These are phyloP conservation scores for Metarhizium humberi DNA, from an alignment of 2,329 filamentous ascomycete genomes.

Conservation along the genomic window DNA sequence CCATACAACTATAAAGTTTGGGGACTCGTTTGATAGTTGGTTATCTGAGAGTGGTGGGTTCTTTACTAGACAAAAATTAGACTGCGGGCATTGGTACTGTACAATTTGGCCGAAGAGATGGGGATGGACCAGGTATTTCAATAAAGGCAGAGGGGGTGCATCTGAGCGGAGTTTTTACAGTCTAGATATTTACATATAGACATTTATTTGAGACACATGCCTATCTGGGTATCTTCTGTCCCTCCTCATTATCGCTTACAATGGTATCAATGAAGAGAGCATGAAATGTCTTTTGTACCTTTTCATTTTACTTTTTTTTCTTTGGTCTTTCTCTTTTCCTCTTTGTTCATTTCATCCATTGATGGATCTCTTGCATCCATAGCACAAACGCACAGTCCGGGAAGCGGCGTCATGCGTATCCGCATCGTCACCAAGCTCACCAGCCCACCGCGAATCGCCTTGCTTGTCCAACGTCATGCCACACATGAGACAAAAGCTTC, in stretches of 20 bases:
- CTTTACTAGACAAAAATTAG: conserved; percentile 5
- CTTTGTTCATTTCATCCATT: conserved; percentile 27
- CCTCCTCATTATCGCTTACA: background rate
- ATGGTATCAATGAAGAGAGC: background rate
- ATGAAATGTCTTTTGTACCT: background rate
- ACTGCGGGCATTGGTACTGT: conserved; percentile 6
- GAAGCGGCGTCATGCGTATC: conserved; percentile 9
- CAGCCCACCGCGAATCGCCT: conserved; percentile 55
- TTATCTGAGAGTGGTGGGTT: background rate
- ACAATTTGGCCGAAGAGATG: conserved; percentile 1
- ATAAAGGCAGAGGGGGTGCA: conserved; percentile 6
- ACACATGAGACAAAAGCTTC: conserved; percentile 55
- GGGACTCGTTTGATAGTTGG: background rate
- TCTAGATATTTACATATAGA: background rate
- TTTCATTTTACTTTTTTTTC: background rate
- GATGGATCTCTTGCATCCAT: conserved; percentile 63
- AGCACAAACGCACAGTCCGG: conserved; percentile 45
- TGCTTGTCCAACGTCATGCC: conserved; percentile 54
- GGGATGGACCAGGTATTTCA: background rate
- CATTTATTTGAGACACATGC: background rate
- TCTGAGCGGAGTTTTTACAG: conserved; percentile 9
- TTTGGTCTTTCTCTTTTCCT: conserved; percentile 4
- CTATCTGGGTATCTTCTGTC: conserved; percentile 9
- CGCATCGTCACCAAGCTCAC: conserved; percentile 43
- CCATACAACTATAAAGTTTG: background rate